These are phyloP conservation scores for Crithidia expoeki DNA, from an alignment of 208 protist genomes.

Conservation along the genomic window DNA sequence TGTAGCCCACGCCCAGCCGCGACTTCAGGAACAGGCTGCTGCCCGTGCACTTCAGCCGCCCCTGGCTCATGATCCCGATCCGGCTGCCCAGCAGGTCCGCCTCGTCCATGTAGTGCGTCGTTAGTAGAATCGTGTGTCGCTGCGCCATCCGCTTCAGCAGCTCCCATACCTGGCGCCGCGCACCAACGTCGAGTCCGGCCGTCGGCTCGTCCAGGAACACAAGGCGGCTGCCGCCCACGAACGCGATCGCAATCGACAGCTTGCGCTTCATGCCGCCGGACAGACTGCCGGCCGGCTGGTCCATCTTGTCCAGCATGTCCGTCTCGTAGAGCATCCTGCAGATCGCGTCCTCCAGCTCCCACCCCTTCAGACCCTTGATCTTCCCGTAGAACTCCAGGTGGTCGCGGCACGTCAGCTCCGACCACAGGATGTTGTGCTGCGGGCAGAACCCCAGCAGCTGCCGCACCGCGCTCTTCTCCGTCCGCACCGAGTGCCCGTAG, in stretches of 20 bases:
- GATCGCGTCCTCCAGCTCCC: conserved; percentile 36
- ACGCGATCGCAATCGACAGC: conserved; percentile 86
- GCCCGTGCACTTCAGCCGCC: conserved; percentile 55
- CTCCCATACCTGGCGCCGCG: conserved; percentile 85
- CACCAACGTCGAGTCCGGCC: conserved; percentile 84
- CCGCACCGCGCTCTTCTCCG: conserved; percentile 48
- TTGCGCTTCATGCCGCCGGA: conserved; percentile 91
- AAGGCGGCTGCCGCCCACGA: conserved; percentile 78
- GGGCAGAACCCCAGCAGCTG: conserved; percentile 76
- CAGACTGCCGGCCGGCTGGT: conserved; percentile 38
- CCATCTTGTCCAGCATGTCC: conserved; percentile 59
- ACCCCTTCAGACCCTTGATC: conserved; percentile 80
- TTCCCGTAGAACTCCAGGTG: conserved; percentile 90
- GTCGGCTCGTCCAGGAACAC: conserved; percentile 93
- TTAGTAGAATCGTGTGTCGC: conserved; percentile 69
- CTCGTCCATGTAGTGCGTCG: conserved; percentile 97
- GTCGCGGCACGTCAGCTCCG: conserved; percentile 88
- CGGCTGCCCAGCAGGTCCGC: conserved; percentile 93
- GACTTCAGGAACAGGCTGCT: conserved; percentile 66
- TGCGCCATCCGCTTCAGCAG: conserved; percentile 55
- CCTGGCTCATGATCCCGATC: conserved; percentile 92
- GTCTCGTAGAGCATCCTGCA: conserved; percentile 45
- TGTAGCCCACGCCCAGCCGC: conserved; percentile 59
- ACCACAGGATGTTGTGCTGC: conserved; percentile 65
- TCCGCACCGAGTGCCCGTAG: conserved; percentile 63